Percentiles rank a stretch among this genome's conserved stretches.
These are phyloP conservation scores for Pseudogymnoascus sp. DNA, from an alignment of 2,329 filamentous ascomycete genomes.

Conservation along the genomic window DNA sequence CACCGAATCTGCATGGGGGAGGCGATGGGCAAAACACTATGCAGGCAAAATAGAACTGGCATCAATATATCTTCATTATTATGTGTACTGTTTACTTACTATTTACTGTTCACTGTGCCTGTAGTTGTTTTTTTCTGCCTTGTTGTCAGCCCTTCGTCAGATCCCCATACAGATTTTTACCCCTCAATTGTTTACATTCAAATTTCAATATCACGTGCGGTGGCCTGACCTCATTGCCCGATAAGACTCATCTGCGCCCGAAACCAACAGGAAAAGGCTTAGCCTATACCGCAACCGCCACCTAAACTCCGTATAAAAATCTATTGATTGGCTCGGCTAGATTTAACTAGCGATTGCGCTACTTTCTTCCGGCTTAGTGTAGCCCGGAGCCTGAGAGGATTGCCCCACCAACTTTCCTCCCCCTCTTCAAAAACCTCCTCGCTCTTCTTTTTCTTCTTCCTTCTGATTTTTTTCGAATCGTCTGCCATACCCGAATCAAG, in stretches of 20 bases:
- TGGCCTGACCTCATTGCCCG: constrained; percentile 5
- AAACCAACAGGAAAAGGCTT: constrained; percentile 7
- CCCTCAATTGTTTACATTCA: constrained; percentile 1
- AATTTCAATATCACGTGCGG: neutral
- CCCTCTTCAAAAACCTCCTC: constrained; percentile 10
- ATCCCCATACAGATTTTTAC: neutral
- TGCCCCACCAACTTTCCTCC: constrained; percentile 10
- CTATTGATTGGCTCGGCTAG: constrained; percentile 2
- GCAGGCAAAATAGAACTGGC: neutral
- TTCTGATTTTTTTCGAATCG: constrained; percentile 9
- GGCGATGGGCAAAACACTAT: neutral
- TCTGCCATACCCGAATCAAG: constrained; percentile 11
- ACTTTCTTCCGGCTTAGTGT: neutral
- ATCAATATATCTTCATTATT: neutral
- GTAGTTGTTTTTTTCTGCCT: neutral
- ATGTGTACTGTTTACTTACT: neutral
- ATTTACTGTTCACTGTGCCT: neutral
- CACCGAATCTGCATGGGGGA: neutral
- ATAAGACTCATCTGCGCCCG: constrained; percentile 6
- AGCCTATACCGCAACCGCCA: neutral
- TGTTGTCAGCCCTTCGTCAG: neutral
- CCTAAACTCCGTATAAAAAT: neutral
- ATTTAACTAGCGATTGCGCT: constrained; percentile 3
- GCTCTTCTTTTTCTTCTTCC: constrained; percentile 10
- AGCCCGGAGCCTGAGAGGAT: constrained; percentile 3